Evolutionary conservation across 345 rosid genomes (phyloP), one percentile per base, ranked within the genome.

Genomic region (Citrus maxima): DNA sequence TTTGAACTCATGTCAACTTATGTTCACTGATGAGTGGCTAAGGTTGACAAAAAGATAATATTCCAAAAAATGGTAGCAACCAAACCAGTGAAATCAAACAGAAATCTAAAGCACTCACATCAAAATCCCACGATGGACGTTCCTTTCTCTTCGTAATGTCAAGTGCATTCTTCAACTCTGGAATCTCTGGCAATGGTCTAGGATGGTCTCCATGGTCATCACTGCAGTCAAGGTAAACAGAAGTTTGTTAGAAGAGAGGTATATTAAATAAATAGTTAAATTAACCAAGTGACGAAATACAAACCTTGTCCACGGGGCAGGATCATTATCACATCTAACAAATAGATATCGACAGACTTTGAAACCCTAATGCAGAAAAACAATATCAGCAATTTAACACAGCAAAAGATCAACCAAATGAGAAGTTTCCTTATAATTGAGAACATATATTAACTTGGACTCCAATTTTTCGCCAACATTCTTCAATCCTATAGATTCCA

Each of bases 391-490:
- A 70, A 34, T 51, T 67, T 22, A 46, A 62, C 16, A 32, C 51
- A 8, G 38, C 65, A 25, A 67, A 67, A 66, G 3, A 46, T 67
- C 73, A 24, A 77, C 35, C 38, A 56, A 56, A 64, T 54, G n/a
- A 30, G 55, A n/a, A 79, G 56, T 37, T 77, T 56, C 8, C 9
- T 35, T 54, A 16, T 10, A 10, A 54, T 37, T 24, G 79, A 55
- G 6, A 16, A n/a, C 25, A 35, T 3, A 27, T 56, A 54, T 67
- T 66, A 79, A 93, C 93, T 74, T 86, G 92, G 25, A 74, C 74
- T 70, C 93, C 92, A 77, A 71, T 88, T 81, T 93, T 93, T 24
- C 83, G 78, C 94, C 97, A 93, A 56, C 95, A 91, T 73, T 88
- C 89, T 78, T 91, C 94, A 19, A 93, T 85, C 75, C 96, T 84